Evolutionary conservation across 257 asterid genomes (phyloP).

Genomic region (Primulina eburnea): DNA sequence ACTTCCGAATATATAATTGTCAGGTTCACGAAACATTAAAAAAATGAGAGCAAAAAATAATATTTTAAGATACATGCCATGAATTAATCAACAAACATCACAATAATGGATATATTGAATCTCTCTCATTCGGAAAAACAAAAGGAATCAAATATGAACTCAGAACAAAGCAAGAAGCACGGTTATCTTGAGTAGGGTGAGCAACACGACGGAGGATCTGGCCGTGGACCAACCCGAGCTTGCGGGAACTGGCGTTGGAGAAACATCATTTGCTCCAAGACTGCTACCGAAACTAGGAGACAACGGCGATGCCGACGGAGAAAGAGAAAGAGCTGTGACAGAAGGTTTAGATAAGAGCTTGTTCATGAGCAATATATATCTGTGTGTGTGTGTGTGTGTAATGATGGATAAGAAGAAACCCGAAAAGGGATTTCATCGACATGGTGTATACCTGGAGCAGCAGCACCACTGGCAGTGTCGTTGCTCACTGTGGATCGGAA

Average conservation of each 20-base stretch:
- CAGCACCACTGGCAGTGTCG: constrained; percentile 26
- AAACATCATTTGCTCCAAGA: constrained; percentile 29
- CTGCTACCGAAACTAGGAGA: constrained; percentile 41
- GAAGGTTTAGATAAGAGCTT: neutral
- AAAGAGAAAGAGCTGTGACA: constrained; percentile 48
- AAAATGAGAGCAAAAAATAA: too few relatives aligned
- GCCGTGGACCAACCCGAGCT: constrained; percentile 38
- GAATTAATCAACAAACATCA: neutral
- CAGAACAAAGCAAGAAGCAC: constrained; percentile 37
- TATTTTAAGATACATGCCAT: neutral
- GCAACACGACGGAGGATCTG: constrained; percentile 25
- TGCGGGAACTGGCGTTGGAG: constrained; percentile 46
- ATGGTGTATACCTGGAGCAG: constrained; percentile 58
- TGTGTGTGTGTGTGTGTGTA: too few relatives aligned
- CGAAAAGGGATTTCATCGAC: constrained; percentile 20
- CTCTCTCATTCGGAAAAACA: neutral
- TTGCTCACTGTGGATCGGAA: constrained; percentile 44
- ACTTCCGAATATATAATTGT: neutral
- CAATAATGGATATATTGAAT: neutral
- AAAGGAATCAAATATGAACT: neutral
- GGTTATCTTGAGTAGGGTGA: constrained; percentile 14
- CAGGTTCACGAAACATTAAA: neutral
- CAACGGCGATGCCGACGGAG: constrained; percentile 40
- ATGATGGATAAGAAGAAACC: neutral
- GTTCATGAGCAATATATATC: too few relatives aligned